phyloP scores from a whole-genome alignment of 169 alveolate species.

The Plasmodium blacklocki region DNA sequence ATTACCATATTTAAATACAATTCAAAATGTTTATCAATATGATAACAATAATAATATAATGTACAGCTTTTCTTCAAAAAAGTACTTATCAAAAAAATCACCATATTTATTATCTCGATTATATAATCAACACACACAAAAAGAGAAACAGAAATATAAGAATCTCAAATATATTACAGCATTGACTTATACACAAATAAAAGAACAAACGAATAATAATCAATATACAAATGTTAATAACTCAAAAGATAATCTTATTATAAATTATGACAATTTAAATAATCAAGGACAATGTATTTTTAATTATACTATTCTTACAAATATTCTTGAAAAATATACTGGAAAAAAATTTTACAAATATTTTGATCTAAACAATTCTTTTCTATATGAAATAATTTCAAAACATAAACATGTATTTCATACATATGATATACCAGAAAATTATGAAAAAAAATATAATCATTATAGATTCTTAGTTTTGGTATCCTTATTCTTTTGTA shows the following conservation, averaged over 20 bases:
- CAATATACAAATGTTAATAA: neutral
- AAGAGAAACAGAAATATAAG: too few species aligned
- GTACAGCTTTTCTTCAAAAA: too few species aligned
- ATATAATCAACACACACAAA: too few species aligned
- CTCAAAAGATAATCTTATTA: neutral
- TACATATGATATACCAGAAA: constrained; percentile 10
- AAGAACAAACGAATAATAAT: neutral
- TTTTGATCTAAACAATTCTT: constrained; percentile 21
- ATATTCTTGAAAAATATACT: neutral
- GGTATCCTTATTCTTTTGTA: constrained; percentile 3
- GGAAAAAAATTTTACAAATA: neutral
- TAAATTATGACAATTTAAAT: too few species aligned
- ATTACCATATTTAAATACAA: too few species aligned
- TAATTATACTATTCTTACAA: neutral
- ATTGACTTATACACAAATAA: neutral
- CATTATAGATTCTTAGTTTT: constrained; percentile 14
- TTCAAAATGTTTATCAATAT: too few species aligned
- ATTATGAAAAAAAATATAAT: constrained; percentile 7
- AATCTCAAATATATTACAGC: too few species aligned
- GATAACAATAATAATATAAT: too few species aligned
- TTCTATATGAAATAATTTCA: constrained; percentile 6
- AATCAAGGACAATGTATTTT: neutral
- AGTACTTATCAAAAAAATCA: too few species aligned
- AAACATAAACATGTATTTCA: constrained; percentile 27
- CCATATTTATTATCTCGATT: too few species aligned